phyloP scores from a whole-genome alignment of 1,284 basidiomycete genomes.

The Marasmius sp. region DNA sequence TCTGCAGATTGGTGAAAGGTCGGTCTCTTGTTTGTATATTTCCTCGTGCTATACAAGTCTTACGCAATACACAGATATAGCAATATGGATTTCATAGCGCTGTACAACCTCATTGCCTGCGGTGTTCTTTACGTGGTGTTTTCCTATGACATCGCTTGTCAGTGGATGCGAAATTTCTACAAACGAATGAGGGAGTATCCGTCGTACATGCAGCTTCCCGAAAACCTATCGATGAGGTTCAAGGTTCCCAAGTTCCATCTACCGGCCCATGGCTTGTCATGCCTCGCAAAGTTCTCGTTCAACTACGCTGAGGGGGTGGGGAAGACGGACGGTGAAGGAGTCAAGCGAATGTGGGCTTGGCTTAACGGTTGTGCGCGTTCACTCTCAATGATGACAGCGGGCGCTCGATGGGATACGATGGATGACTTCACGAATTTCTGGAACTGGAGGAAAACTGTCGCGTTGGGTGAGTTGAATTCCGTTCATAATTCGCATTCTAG shows the following conservation, averaged over 20 bases:
- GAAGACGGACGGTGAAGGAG: constrained; percentile 15
- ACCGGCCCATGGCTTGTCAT: background rate
- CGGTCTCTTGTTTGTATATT: background rate
- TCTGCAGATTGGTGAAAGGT: constrained; percentile 17
- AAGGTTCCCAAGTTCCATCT: constrained; percentile 11
- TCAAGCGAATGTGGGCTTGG: constrained; percentile 16
- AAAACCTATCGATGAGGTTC: background rate
- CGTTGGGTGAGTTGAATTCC: background rate
- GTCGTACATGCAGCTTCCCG: background rate
- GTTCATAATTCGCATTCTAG: too few relatives aligned
- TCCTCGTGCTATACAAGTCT: background rate
- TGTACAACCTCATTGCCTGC: background rate
- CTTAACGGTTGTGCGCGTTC: constrained; percentile 11
- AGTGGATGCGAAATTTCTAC: constrained; percentile 13
- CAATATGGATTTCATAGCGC: constrained; percentile 19
- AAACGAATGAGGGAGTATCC: background rate
- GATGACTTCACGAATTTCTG: constrained; percentile 14
- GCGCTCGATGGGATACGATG: constrained; percentile 13
- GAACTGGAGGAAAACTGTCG: constrained; percentile 1
- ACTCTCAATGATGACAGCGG: constrained; percentile 18
- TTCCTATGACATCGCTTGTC: constrained; percentile 20
- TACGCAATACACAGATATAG: constrained; percentile 12
- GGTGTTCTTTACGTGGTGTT: background rate
- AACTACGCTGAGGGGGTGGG: constrained; percentile 13
- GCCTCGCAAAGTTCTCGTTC: constrained; percentile 12